Evolutionary conservation across 2,329 filamentous ascomycete species (phyloP).

Genomic region (Metarhizium rileyi): DNA sequence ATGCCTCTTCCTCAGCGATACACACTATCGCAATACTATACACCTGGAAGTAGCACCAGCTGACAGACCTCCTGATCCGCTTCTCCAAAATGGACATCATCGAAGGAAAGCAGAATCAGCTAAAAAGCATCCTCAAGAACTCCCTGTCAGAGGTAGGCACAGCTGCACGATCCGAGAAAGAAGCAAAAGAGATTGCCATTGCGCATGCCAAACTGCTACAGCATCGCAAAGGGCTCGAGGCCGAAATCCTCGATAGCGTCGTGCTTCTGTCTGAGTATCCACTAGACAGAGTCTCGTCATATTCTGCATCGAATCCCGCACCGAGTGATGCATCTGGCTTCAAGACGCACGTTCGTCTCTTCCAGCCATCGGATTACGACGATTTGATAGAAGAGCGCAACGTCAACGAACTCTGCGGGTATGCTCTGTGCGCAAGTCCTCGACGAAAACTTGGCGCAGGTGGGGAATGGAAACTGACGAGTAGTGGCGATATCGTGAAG

Average conservation of each 20-base stretch:
- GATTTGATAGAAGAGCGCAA: conserved; percentile 84
- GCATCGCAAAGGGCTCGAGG: conserved; percentile 69
- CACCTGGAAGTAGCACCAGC: background rate
- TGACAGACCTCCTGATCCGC: background rate
- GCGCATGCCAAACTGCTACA: conserved; percentile 78
- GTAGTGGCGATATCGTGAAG: conserved; percentile 49
- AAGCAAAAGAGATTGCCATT: conserved; percentile 56
- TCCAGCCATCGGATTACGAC: conserved; percentile 84
- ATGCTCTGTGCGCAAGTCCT: conserved; percentile 64
- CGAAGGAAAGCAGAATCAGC: conserved; percentile 21
- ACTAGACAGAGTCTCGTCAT: conserved; percentile 18
- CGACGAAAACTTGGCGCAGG: conserved; percentile 45
- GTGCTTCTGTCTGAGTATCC: conserved; percentile 60
- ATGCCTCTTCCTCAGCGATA: background rate
- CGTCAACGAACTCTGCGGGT: conserved; percentile 72
- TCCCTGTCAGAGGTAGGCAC: conserved; percentile 16
- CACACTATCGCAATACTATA: background rate
- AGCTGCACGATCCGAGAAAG: conserved; percentile 17
- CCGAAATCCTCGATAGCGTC: conserved; percentile 61
- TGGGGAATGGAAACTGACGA: conserved; percentile 59
- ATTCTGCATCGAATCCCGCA: conserved; percentile 38
- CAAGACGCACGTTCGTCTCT: conserved; percentile 55
- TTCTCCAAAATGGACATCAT: conserved; percentile 13
- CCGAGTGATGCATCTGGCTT: conserved; percentile 55
- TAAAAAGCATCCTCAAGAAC: conserved; percentile 55